These are phyloP conservation scores for Cyathus striatus DNA, from an alignment of 768 basidiomycete genomes.

Conservation along the genomic window DNA sequence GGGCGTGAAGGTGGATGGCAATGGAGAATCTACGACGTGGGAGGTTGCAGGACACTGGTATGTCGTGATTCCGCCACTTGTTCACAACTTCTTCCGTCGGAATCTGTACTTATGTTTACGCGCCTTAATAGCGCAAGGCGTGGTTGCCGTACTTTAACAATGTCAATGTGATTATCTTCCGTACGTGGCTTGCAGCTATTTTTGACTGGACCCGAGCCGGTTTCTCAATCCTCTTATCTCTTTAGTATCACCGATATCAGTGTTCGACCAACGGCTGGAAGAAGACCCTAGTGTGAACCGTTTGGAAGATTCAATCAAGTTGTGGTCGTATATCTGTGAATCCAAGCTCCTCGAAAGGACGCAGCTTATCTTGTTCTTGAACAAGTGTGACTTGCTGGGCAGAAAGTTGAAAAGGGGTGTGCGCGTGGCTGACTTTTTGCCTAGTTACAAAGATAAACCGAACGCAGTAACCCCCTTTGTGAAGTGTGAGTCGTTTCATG, in stretches of 20 bases:
- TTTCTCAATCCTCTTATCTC: background rate
- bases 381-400: constrained; percentile 65
- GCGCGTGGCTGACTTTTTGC: constrained; percentile 50
- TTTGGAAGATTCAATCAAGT: constrained; percentile 65
- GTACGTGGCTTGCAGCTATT: constrained; percentile 21
- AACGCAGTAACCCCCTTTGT: constrained; percentile 63
- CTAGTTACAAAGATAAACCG: constrained; percentile 62
- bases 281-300: constrained; percentile 71
- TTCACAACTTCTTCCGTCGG: no score
- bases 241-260: constrained; percentile 68
- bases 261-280: constrained; percentile 69
- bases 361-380: constrained; percentile 60
- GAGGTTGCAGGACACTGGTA: constrained; percentile 66
- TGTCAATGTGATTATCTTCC: constrained; percentile 75
- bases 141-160: constrained; percentile 83
- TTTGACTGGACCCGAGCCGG: no score
- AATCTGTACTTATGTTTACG: background rate
- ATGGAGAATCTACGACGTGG: constrained; percentile 78
- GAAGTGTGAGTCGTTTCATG: constrained; percentile 44
- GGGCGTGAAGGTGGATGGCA: constrained; percentile 37
- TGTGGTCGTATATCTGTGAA: constrained; percentile 69
- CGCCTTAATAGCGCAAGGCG: constrained; percentile 51
- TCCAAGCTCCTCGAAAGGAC: constrained; percentile 58
- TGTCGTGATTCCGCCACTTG: no score
- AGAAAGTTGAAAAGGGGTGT: constrained; percentile 60